A percentile compares a stretch with the other conserved stretches of the same genome.
These are phyloP conservation scores for Saprolegnia parasitica DNA, from an alignment of 352 stramenopile species.

Conservation along the genomic window DNA sequence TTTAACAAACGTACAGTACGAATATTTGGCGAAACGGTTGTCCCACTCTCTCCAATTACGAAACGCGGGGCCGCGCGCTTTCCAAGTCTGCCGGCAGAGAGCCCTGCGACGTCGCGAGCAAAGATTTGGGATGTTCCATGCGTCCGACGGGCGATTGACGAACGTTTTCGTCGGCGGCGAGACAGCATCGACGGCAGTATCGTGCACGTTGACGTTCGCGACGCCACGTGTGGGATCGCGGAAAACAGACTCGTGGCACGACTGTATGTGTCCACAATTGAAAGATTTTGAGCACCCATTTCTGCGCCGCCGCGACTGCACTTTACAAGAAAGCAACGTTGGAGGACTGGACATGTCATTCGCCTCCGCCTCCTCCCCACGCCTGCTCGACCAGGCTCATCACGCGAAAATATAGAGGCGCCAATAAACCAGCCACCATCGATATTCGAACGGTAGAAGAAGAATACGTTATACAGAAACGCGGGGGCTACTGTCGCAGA, in stretches of 20 bases:
- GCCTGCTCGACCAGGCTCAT: too few relatives aligned
- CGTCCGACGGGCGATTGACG: too few relatives aligned
- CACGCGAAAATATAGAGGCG: too few relatives aligned
- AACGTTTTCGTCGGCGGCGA: background rate
- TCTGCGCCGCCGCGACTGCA: background rate
- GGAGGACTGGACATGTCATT: background rate
- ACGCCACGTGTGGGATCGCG: background rate
- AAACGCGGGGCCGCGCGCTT: too few relatives aligned
- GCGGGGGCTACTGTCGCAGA: too few relatives aligned
- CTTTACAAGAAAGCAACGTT: background rate
- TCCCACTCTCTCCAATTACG: background rate
- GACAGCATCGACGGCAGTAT: too few relatives aligned
- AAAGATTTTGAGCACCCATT: background rate
- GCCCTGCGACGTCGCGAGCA: background rate
- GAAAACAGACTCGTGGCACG: background rate
- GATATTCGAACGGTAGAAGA: too few relatives aligned
- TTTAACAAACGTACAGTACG: slow-evolving; percentile 13
- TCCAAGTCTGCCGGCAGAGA: too few relatives aligned
- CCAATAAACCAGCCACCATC: too few relatives aligned
- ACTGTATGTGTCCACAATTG: background rate
- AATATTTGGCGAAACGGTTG: slow-evolving; percentile 13
- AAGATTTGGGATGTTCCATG: too few relatives aligned
- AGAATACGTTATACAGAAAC: too few relatives aligned
- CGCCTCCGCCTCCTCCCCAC: too few relatives aligned
- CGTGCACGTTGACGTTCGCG: background rate